Base-by-base conservation (phyloP, 2,329 filamentous ascomycete species). In the Cercospora nicotianae region DNA sequence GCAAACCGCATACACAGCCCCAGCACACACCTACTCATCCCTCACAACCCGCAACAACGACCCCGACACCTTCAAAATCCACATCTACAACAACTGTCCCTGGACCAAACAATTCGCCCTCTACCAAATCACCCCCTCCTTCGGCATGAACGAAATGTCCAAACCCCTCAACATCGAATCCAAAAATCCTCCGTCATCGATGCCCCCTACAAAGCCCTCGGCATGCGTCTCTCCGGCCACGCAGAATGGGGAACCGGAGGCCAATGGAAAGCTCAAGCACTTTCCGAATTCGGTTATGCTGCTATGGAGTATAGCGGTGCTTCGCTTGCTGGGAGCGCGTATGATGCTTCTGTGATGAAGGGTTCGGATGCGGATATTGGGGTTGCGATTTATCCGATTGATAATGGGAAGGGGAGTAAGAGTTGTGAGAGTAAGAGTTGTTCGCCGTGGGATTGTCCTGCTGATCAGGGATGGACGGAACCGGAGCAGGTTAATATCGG, bases 251-350 rank as follows among this genome's bases (percentile, higher is more conserved):
- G 73, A 23, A 69, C 67, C 12, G 74, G 30, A 2, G 68, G 63
- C 2, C 75, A 77, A 59, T 77, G 75, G 75, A 60, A 68, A 5
- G 18, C 67, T 3, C 74, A 76, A 58, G 69, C 74, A 5, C 70
- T 77, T 2, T 75, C 75, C 68, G 75, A 77, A 48, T 77, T 75
- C 63, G 75, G 75, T n/a, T 75, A 75, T 60, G 68, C 66, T 51
- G 55, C 62, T 12, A 73, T 69, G 51, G 65, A 30, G 16, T 73
- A 71, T 16, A n/a, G 64, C 9, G 55, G 55, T 23, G 55, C 55
- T 18, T 59, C 55, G 30, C 31, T 59, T n/a, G 42, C 67, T 5
- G 74, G 74, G 5, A 76, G 73, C 1, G 73, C 74, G 1, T 75
- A 75, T 63, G 70, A 77, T 57, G 59, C 75, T 13, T 70, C 66